Percentiles rank a stretch among this genome's conserved stretches.
Evolutionary conservation across 805 yeast genomes (phyloP).

Genomic region (Teunomyces panamensis): DNA sequence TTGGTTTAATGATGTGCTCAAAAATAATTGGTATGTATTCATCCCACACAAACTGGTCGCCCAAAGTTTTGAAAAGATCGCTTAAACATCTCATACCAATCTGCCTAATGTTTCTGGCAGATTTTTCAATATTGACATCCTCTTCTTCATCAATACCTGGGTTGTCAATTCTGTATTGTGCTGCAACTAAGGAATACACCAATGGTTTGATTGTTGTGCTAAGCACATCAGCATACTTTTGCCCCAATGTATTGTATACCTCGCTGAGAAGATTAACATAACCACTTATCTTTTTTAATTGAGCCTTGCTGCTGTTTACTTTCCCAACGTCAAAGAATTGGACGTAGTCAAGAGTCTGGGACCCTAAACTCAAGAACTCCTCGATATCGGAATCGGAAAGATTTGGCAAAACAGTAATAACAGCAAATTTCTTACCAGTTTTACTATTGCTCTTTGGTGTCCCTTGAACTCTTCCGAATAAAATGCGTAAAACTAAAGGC

Average conservation of each 20-base stretch:
- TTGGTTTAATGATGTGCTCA: slow-evolving; percentile 54
- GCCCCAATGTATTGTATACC: slow-evolving; percentile 56
- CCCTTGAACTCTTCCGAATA: slow-evolving; percentile 83
- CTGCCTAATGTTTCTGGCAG: slow-evolving; percentile 61
- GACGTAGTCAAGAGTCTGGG: slow-evolving; percentile 47
- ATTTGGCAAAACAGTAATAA: slow-evolving; percentile 59
- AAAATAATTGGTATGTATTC: slow-evolving; percentile 49
- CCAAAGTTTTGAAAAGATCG: slow-evolving; percentile 52
- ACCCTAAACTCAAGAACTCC: slow-evolving; percentile 61
- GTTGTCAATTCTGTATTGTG: slow-evolving; percentile 43
- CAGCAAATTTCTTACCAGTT: slow-evolving; percentile 68
- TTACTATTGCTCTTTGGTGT: slow-evolving; percentile 67
- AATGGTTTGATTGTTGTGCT: slow-evolving; percentile 55
- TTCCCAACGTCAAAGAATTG: slow-evolving; percentile 24
- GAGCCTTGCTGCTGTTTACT: slow-evolving; percentile 17
- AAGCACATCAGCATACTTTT: slow-evolving; percentile 48
- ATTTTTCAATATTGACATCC: slow-evolving; percentile 30
- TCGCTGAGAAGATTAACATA: slow-evolving; percentile 61
- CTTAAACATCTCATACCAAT: slow-evolving; percentile 63
- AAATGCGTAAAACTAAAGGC: slow-evolving; percentile 71
- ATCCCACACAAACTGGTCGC: slow-evolving; percentile 55
- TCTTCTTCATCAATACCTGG: slow-evolving; percentile 10
- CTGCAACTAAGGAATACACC: slow-evolving; percentile 49
- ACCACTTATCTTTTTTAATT: slow-evolving; percentile 57
- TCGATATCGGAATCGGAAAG: slow-evolving; percentile 50